Evolutionary conservation across 768 basidiomycete species (phyloP), one percentile per base, ranked within the genome.

Genomic region (Panus rudis): DNA sequence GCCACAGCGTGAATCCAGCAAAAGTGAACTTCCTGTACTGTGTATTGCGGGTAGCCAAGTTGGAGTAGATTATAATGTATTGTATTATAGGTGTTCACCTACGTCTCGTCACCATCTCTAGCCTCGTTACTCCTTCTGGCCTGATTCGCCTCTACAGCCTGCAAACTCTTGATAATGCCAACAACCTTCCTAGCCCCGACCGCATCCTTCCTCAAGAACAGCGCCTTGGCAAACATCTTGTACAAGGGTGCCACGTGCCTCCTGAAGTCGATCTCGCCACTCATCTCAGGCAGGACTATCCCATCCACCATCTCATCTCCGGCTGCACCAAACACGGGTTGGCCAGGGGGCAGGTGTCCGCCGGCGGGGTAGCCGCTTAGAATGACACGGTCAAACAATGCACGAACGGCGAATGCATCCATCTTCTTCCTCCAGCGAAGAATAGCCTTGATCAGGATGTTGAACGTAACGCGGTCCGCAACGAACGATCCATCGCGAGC

Each of bases 161-260:
- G 41, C 16, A 53, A n/a, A 24, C 27, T 39, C 37, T 72, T 76
- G 53, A 84, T 51, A 45, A 84, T 78, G 17, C 69, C 73, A 19
- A 80, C 51, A 17, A 84, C 69, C 33, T 49, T 67, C 54, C 68
- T 64, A 20, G 78, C 81, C 30, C 76, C 78, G 10, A 57, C 58
- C 6, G 55, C 48, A 56, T 90, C 85, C 17, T 70, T 70, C 22
- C 77, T 63, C 31, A 66, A 39, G 56, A 76, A 71, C 49, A 88
- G 72, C 12, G 76, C 78, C 52, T 72, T 78, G 53, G 84, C 75
- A 60, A 89, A 79, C 76, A 79, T 79, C 65, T 71, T 81, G 59
- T 81, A 81, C 60, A 89, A 54, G 31, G 86, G 86, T 45, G 68
- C 64, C n/a, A 78, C 68, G 55, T 87, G 82, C 43, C 63, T 68